These are phyloP conservation scores for Aspergillus intermedius DNA, from an alignment of 2,329 filamentous ascomycete species.

Conservation along the genomic window DNA sequence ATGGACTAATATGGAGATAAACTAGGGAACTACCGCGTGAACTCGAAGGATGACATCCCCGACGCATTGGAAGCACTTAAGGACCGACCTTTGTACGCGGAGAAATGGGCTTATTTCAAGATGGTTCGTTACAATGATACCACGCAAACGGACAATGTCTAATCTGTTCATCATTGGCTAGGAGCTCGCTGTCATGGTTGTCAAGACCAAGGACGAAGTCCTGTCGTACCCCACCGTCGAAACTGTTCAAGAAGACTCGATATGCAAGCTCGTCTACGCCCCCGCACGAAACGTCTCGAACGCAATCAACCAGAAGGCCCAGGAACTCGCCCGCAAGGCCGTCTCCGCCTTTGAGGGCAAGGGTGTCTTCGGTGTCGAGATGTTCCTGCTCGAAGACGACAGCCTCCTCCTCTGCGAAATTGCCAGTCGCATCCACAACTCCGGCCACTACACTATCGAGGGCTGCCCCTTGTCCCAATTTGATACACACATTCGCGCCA, in stretches of 20 bases:
- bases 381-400: conserved; percentile 76
- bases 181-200: conserved; percentile 90
- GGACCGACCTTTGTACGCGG: conserved; percentile 69
- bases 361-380: conserved; percentile 92
- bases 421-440: conserved; percentile 79
- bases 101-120: conserved; percentile 80
- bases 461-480: conserved; percentile 85
- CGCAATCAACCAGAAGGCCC: conserved; percentile 57
- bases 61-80: conserved; percentile 65
- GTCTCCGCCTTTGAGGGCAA: conserved; percentile 76
- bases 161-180: conserved; percentile 9
- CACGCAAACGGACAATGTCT: background rate
- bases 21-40: conserved; percentile 60
- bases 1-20: conserved; percentile 1
- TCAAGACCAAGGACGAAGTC: conserved; percentile 71
- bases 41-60: conserved; percentile 53
- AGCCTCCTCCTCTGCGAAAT: conserved; percentile 77
- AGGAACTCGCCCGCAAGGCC: conserved; percentile 70
- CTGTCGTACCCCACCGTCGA: conserved; percentile 85
- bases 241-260: conserved; percentile 89
- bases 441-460: conserved; percentile 92
- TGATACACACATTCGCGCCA: conserved; percentile 79
- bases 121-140: conserved; percentile 37
- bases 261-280: conserved; percentile 87
- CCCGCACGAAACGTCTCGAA: conserved; percentile 67